These are phyloP conservation scores for Tylopilus sp. DNA, from an alignment of 768 basidiomycete genomes.

Conservation along the genomic window DNA sequence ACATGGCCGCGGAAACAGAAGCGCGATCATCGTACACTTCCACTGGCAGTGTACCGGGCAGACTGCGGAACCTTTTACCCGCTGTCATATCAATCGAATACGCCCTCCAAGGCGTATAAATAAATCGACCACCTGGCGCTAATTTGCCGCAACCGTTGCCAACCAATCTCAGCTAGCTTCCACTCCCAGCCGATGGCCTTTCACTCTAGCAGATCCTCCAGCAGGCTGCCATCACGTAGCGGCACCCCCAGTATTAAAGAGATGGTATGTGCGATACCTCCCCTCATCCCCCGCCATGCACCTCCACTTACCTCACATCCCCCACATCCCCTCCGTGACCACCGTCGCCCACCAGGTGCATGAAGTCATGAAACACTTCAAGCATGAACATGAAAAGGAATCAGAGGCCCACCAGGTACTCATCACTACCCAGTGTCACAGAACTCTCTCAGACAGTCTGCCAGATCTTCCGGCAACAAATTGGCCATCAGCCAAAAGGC, in stretches of 20 bases:
- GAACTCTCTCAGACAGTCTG: neutral
- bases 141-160: conserved; percentile 15
- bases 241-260: conserved; percentile 42
- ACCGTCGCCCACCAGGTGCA: conserved; percentile 53
- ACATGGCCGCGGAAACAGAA: neutral
- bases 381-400: conserved; percentile 78
- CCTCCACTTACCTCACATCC: conserved; percentile 27
- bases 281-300: conserved; percentile 17
- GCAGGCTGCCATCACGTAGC: conserved; percentile 35
- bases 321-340: conserved; percentile 26
- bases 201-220: conserved; percentile 24
- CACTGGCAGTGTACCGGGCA: neutral
- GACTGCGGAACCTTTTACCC: neutral
- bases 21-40: neutral
- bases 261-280: conserved; percentile 31
- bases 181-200: conserved; percentile 21
- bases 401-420: conserved; percentile 83
- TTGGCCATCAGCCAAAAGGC: conserved; percentile 66
- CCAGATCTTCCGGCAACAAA: conserved; percentile 73
- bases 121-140: conserved; percentile 8
- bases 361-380: conserved; percentile 63
- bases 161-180: conserved; percentile 7
- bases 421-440: neutral
- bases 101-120: conserved; percentile 17
- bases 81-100: neutral